phyloP scores from a whole-genome alignment of 306 rosid species.

The Medicago truncatula region MtrunA17r5.0-ANR NC_053044.1:2785001-2785500 shows the following conservation, averaged over 20 bases:
- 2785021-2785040: conserved; percentile 22
- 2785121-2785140: neutral
- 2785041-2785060: conserved; percentile 7
- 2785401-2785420: neutral
- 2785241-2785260: neutral
- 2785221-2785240: neutral
- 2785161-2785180: neutral
- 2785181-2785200: neutral
- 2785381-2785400: neutral
- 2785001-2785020: conserved; percentile 14
- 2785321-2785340: neutral
- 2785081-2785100: neutral
- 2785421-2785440: neutral
- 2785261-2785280: too few species aligned
- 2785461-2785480: neutral
- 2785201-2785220: neutral
- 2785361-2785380: neutral
- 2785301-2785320: neutral
- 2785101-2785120: neutral
- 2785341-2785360: neutral
- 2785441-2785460: too few species aligned
- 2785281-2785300: neutral
- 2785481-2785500: neutral
- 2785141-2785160: neutral
- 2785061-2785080: conserved; percentile 2